Evolutionary conservation across 305 asterid species (phyloP).

Genomic region (Plantago lanceolata): DNA sequence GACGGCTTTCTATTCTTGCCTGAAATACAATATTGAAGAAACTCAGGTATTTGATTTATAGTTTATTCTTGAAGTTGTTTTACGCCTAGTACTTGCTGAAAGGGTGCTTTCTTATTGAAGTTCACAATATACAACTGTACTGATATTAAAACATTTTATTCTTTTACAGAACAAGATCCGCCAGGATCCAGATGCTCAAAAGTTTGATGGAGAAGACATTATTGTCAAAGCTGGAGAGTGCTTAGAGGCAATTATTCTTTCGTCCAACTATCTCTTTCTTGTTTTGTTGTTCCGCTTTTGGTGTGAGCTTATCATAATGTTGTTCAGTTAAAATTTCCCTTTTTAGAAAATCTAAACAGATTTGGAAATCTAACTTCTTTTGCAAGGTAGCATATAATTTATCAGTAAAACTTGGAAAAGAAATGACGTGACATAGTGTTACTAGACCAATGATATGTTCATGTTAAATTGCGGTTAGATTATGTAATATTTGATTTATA

Average conservation of each 20-base stretch:
- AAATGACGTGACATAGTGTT: background rate
- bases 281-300: slow-evolving; percentile 21
- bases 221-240: slow-evolving; percentile 88
- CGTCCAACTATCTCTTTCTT: slow-evolving; percentile 16
- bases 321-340: slow-evolving; percentile 1
- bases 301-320: slow-evolving; percentile 12
- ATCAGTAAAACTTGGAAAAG: background rate
- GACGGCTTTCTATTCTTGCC: slow-evolving; percentile 82
- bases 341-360: slow-evolving; percentile 2
- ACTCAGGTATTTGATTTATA: slow-evolving; percentile 69
- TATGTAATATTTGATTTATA: background rate
- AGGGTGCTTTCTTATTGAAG: slow-evolving; percentile 12
- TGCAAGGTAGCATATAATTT: background rate
- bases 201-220: slow-evolving; percentile 71
- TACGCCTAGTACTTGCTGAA: slow-evolving; percentile 16
- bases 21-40: slow-evolving; percentile 86
- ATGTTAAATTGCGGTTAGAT: background rate
- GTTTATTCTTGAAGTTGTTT: slow-evolving; percentile 16
- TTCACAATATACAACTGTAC: slow-evolving; percentile 16
- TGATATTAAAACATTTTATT: slow-evolving; percentile 25
- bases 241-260: slow-evolving; percentile 67
- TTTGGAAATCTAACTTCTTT: slow-evolving; percentile 12
- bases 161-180: slow-evolving; percentile 66
- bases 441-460: background rate
- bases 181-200: slow-evolving; percentile 50